A percentile compares a stretch with the other conserved stretches of the same genome.
Conservation (phyloP, 1,284 basidiomycete genomes). For the Melampsora larici-populina region DNA sequence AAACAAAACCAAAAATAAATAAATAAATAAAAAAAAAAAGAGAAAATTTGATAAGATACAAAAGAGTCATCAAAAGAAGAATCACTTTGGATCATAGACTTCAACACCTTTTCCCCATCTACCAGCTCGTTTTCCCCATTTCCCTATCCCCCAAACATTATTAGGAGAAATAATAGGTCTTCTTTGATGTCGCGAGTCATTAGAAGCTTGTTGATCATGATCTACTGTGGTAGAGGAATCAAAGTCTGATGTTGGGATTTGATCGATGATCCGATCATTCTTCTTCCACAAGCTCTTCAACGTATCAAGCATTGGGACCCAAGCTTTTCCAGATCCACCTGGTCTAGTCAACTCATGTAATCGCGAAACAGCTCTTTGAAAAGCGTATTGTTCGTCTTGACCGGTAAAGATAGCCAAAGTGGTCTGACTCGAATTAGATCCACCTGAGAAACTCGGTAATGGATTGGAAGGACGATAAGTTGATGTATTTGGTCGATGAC, state of each 20-base stretch:
- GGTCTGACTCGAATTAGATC: neutral
- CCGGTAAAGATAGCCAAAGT: conserved; percentile 33
- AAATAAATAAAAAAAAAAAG: too few relatives aligned
- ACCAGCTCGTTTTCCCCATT: conserved; percentile 40
- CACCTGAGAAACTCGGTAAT: neutral
- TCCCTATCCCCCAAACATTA: conserved; percentile 24
- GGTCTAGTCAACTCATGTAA: conserved; percentile 23
- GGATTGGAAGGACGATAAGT: conserved; percentile 2
- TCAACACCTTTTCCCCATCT: conserved; percentile 33
- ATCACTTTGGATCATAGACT: neutral
- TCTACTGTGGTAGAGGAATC: neutral
- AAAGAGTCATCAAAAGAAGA: too few relatives aligned
- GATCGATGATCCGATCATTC: neutral
- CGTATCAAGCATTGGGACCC: conserved; percentile 17
- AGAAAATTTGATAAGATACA: too few relatives aligned
- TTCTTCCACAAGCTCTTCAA: neutral
- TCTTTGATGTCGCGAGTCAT: neutral
- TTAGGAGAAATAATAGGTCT: conserved; percentile 13
- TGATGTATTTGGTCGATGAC: conserved; percentile 21
- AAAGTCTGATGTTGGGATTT: neutral
- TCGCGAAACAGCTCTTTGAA: conserved; percentile 22
- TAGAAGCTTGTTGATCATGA: neutral
- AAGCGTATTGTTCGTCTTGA: conserved; percentile 36
- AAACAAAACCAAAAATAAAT: too few relatives aligned
- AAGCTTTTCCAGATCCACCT: conserved; percentile 29